These are phyloP conservation scores for Plasmodium gallinaceum DNA, from an alignment of 169 alveolate species.

Conservation along the genomic window DNA sequence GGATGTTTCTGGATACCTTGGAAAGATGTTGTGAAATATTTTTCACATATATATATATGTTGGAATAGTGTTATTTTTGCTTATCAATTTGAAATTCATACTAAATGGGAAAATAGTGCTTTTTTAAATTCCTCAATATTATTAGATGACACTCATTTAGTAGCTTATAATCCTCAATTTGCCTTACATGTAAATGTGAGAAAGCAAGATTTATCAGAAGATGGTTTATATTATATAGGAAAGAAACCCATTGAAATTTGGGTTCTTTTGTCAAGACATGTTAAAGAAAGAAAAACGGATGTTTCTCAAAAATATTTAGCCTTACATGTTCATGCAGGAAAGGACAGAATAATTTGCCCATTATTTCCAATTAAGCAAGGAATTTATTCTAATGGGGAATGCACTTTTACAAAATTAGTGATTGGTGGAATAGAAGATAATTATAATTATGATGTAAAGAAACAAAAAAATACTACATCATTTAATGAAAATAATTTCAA, in stretches of 20 bases:
- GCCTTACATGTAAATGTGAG: conserved; percentile 53
- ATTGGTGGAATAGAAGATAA: conserved; percentile 61
- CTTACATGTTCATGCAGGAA: conserved; percentile 81
- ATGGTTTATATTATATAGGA: conserved; percentile 55
- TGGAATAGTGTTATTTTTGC: conserved; percentile 88
- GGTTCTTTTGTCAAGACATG: conserved; percentile 85
- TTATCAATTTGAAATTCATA: conserved; percentile 81
- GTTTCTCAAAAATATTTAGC: conserved; percentile 84
- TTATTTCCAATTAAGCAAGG: conserved; percentile 87
- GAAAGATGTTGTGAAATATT: conserved; percentile 90
- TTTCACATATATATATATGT: conserved; percentile 91
- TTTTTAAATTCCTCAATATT: conserved; percentile 80
- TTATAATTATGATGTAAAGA: not conserved
- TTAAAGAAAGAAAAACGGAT: conserved; percentile 77
- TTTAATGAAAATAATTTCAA: not conserved
- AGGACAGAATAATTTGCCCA: conserved; percentile 84
- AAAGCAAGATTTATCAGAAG: conserved; percentile 68
- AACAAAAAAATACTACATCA: not conserved
- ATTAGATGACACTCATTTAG: conserved; percentile 88
- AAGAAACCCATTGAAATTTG: conserved; percentile 83
- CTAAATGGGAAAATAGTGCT: conserved; percentile 84
- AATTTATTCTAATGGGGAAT: conserved; percentile 87
- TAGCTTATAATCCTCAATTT: conserved; percentile 90
- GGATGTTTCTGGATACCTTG: conserved; percentile 93
- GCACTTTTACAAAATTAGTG: conserved; percentile 83